Evolutionary conservation across 345 rosid genomes (phyloP).

Genomic region (Carallia brachiata): DNA sequence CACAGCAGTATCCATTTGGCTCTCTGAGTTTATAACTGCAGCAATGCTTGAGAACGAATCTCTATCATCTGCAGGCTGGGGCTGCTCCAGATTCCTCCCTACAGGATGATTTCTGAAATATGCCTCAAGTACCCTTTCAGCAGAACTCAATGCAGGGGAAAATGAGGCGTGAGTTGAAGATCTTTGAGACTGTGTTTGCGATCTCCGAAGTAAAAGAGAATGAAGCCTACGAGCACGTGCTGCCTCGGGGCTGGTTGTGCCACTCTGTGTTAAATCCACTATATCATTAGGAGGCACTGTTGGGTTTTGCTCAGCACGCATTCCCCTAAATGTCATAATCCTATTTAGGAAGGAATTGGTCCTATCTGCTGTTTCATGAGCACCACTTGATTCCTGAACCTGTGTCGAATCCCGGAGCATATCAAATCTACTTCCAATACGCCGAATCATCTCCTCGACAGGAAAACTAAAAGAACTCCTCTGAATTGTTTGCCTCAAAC

Average conservation of each 20-base stretch:
- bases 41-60: slow-evolving; percentile 88
- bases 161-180: slow-evolving; percentile 43
- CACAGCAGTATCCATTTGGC: slow-evolving; percentile 76
- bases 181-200: slow-evolving; percentile 51
- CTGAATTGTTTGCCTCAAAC: slow-evolving; percentile 78
- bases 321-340: slow-evolving; percentile 67
- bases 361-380: slow-evolving; percentile 52
- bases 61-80: slow-evolving; percentile 77
- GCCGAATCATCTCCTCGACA: slow-evolving; percentile 81
- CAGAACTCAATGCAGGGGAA: slow-evolving; percentile 49
- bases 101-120: slow-evolving; percentile 46
- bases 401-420: slow-evolving; percentile 44
- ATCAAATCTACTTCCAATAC: slow-evolving; percentile 68
- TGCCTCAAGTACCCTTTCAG: slow-evolving; percentile 59
- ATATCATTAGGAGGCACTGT: slow-evolving; percentile 46
- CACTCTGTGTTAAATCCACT: slow-evolving; percentile 46
- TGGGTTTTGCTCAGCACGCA: slow-evolving; percentile 67
- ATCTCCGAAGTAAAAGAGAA: slow-evolving; percentile 50
- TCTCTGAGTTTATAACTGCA: slow-evolving; percentile 82
- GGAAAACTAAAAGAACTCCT: slow-evolving; percentile 63
- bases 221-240: slow-evolving; percentile 48
- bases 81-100: slow-evolving; percentile 74
- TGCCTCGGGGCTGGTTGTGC: slow-evolving; percentile 49
- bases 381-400: slow-evolving; percentile 20
- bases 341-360: slow-evolving; percentile 52